A percentile compares a stretch with the other conserved stretches of the same genome.
phyloP scores from a whole-genome alignment of 2,329 filamentous ascomycete species.

The Botrytis fabae region DNA sequence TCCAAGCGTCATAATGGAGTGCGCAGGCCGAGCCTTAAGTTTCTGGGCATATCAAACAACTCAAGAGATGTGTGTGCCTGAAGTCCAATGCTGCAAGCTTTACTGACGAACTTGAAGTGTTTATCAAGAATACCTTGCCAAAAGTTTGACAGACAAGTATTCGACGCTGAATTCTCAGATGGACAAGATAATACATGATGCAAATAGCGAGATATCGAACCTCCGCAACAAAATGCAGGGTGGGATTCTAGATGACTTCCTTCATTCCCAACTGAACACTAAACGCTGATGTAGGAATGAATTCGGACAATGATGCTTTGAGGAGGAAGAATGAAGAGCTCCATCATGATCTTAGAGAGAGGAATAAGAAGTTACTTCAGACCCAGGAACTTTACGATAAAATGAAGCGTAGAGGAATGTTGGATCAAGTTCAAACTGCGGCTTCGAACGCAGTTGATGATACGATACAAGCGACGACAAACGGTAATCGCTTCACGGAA shows the following conservation, averaged over 20 bases:
- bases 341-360: constrained; percentile 64
- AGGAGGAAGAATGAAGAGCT: constrained; percentile 73
- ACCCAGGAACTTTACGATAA: constrained; percentile 66
- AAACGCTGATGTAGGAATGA: constrained; percentile 48
- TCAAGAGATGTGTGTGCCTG: constrained; percentile 70
- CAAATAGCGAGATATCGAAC: constrained; percentile 68
- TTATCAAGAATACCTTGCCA: constrained; percentile 76
- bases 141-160: constrained; percentile 72
- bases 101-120: constrained; percentile 49
- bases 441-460: constrained; percentile 53
- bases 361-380: constrained; percentile 67
- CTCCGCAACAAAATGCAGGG: constrained; percentile 66
- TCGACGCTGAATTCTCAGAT: constrained; percentile 62
- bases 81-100: constrained; percentile 28
- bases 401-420: constrained; percentile 55
- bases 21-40: constrained; percentile 72
- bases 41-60: constrained; percentile 88
- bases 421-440: constrained; percentile 56
- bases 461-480: constrained; percentile 41
- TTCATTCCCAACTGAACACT: constrained; percentile 20
- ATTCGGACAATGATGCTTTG: constrained; percentile 61
- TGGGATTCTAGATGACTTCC: constrained; percentile 42
- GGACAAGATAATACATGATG: constrained; percentile 72
- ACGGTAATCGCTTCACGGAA: constrained; percentile 35
- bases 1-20: constrained; percentile 82